Conservation (phyloP, 768 basidiomycete species). For the Pisolithus albus region DNA sequence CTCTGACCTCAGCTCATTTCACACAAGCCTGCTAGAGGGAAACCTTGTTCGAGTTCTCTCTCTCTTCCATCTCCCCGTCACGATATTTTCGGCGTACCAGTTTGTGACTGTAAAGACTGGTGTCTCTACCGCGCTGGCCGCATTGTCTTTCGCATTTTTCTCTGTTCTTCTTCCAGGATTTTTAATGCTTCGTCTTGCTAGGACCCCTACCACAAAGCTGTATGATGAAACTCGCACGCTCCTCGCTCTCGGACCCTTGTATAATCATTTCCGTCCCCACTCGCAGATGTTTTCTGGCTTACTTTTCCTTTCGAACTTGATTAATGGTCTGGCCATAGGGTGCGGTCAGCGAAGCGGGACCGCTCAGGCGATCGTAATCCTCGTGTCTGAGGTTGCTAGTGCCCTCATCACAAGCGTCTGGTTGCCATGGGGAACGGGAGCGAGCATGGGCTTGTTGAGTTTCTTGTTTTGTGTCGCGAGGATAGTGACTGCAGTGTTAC, state of each 20-base stretch:
- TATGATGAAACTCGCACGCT: conserved; percentile 94
- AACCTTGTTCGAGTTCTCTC: conserved; percentile 89
- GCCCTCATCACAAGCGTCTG: conserved; percentile 88
- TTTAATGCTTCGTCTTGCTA: conserved; percentile 69
- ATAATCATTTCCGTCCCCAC: conserved; percentile 90
- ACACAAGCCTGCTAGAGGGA: conserved; percentile 75
- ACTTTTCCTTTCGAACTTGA: conserved; percentile 75
- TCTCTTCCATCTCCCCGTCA: conserved; percentile 91
- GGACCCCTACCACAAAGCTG: conserved; percentile 80
- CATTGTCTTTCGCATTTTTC: conserved; percentile 70
- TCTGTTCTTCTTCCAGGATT: conserved; percentile 72
- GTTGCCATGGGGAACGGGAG: conserved; percentile 95
- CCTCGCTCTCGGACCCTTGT: conserved; percentile 84
- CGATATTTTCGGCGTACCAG: conserved; percentile 79
- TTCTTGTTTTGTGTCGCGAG: conserved; percentile 89
- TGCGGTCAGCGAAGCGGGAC: conserved; percentile 88
- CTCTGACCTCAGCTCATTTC: conserved; percentile 67
- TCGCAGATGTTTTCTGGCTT: conserved; percentile 84
- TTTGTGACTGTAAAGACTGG: conserved; percentile 40
- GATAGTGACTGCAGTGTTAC: conserved; percentile 82
- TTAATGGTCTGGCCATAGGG: conserved; percentile 79
- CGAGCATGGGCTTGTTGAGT: conserved; percentile 93
- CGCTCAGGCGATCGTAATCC: conserved; percentile 83
- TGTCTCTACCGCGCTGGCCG: conserved; percentile 70
- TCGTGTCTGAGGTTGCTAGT: conserved; percentile 81